A percentile compares a stretch with the other conserved stretches of the same genome.
Evolutionary conservation across 345 rosid species (phyloP).

Genomic region (Xanthoceras sorbifolium): DNA sequence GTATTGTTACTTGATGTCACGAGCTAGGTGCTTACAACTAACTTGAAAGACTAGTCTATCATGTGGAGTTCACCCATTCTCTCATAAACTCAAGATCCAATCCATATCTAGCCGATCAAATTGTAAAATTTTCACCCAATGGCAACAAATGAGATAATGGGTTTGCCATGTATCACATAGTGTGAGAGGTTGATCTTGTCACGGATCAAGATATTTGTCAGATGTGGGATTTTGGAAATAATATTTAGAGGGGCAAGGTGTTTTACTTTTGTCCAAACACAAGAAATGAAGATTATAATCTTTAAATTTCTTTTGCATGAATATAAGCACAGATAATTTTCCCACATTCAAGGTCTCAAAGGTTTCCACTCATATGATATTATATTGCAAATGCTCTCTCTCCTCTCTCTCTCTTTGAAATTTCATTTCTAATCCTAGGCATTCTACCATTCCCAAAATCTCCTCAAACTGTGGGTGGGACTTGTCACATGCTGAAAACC

Average conservation of each 20-base stretch:
- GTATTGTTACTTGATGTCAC: background rate
- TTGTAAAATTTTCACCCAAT: background rate
- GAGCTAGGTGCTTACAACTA: background rate
- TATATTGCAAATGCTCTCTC: background rate
- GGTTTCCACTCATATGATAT: background rate
- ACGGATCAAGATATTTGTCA: background rate
- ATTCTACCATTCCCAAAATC: constrained; percentile 54
- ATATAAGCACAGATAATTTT: background rate
- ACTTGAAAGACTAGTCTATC: background rate
- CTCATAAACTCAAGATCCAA: constrained; percentile 1
- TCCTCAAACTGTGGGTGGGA: constrained; percentile 60
- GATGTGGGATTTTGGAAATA: background rate
- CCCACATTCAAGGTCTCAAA: background rate
- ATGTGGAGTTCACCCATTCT: background rate
- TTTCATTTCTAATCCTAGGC: constrained; percentile 62
- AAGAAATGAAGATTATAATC: background rate
- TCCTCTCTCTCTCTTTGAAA: constrained; percentile 31
- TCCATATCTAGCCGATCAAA: background rate
- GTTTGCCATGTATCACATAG: background rate
- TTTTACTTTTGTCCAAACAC: background rate
- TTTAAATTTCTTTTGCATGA: background rate
- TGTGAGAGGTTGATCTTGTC: background rate
- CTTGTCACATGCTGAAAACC: constrained; percentile 81
- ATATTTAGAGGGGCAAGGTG: background rate
- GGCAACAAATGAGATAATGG: background rate